Conservation (phyloP, 345 rosid genomes). For the Rhizophora mangle region DNA sequence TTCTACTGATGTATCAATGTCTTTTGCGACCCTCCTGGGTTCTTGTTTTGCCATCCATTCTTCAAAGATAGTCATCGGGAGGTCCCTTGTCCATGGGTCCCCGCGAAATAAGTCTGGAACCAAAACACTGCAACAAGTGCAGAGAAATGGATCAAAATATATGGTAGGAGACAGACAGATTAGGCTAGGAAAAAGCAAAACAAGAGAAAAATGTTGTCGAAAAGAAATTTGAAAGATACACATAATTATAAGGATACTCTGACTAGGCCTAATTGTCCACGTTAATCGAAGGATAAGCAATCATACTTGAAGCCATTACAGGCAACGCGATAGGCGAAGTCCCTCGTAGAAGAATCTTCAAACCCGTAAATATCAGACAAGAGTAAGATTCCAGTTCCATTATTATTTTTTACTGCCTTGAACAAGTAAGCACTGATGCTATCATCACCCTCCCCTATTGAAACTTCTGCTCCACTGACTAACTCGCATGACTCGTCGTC, state of each 20-base stretch:
- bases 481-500: conserved; percentile 73
- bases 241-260: not conserved
- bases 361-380: conserved; percentile 77
- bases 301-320: conserved; percentile 85
- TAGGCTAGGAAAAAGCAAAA: not conserved
- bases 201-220: not conserved
- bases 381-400: conserved; percentile 64
- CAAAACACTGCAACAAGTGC: conserved; percentile 54
- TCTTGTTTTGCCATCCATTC: conserved; percentile 60
- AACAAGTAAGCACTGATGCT: conserved; percentile 59
- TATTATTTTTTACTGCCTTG: conserved; percentile 83
- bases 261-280: too few relatives aligned
- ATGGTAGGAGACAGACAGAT: too few relatives aligned
- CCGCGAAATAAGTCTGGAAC: conserved; percentile 88
- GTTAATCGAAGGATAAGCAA: conserved; percentile 14
- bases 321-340: conserved; percentile 84
- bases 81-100: conserved; percentile 64
- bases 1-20: conserved; percentile 44
- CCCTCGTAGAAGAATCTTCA: conserved; percentile 75
- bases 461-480: conserved; percentile 61
- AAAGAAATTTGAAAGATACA: not conserved
- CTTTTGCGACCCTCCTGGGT: conserved; percentile 45
- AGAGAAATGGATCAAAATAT: not conserved
- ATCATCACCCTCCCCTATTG: conserved; percentile 53
- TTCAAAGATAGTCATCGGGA: conserved; percentile 41